These are phyloP conservation scores for Ambispora gerdemannii DNA, from an alignment of 192 early-diverging fungal species.

Conservation along the genomic window DNA sequence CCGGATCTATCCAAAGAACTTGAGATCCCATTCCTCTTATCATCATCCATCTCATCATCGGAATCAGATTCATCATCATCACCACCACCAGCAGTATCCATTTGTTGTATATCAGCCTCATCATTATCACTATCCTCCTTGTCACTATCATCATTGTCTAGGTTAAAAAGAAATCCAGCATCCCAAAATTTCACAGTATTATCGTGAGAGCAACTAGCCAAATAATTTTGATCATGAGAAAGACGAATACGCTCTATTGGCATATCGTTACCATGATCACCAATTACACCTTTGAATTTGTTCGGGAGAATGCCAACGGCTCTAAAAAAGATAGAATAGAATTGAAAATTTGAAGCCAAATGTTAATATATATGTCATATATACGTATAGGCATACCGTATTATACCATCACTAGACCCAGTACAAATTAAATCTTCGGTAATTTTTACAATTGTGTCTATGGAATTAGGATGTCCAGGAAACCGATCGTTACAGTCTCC, in stretches of 20 bases:
- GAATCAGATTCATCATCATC: conserved; percentile 30
- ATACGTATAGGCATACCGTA: conserved; percentile 51
- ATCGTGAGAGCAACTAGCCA: conserved; percentile 87
- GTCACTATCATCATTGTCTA: conserved; percentile 45
- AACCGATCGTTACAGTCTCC: conserved; percentile 92
- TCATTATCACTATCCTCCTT: conserved; percentile 47
- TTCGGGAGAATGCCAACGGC: conserved; percentile 89
- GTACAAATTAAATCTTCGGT: conserved; percentile 84
- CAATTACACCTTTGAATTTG: conserved; percentile 82
- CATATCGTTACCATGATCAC: conserved; percentile 86
- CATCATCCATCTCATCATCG: conserved; percentile 33
- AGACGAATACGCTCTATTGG: conserved; percentile 82
- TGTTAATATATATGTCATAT: no score
- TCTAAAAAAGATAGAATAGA: conserved; percentile 34
- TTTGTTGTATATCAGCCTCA: conserved; percentile 42
- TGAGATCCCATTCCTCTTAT: conserved; percentile 27
- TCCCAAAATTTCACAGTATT: conserved; percentile 86
- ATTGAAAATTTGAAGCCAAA: not conserved
- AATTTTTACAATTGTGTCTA: conserved; percentile 82
- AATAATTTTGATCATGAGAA: conserved; percentile 66
- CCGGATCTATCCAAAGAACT: no score
- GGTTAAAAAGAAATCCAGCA: conserved; percentile 59
- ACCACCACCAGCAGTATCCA: no score
- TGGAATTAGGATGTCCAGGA: conserved; percentile 88
- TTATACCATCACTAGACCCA: conserved; percentile 89